Percentiles rank a stretch among this genome's conserved stretches.
phyloP scores from a whole-genome alignment of 1,284 basidiomycete genomes.

The Microbotryum scabiosae region DNA sequence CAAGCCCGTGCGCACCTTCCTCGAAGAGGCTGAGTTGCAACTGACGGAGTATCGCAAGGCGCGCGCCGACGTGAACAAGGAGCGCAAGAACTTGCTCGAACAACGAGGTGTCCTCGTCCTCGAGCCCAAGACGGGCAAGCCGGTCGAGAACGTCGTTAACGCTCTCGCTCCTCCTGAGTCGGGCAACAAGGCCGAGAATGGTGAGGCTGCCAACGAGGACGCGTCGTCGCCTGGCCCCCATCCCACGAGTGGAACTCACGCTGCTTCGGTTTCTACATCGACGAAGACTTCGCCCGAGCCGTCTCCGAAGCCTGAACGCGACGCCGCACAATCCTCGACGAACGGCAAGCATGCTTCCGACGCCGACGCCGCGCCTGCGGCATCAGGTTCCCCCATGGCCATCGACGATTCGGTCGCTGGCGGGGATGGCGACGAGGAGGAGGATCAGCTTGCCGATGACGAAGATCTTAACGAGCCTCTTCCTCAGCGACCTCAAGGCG shows the following conservation, averaged over 20 bases:
- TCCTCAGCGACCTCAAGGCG: slow-evolving; percentile 13
- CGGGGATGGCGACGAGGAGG: slow-evolving; percentile 50
- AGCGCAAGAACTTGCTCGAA: slow-evolving; percentile 52
- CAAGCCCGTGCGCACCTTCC: slow-evolving; percentile 72
- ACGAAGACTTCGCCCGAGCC: too few species aligned
- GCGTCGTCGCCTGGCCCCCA: too few species aligned
- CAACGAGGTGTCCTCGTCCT: slow-evolving; percentile 33
- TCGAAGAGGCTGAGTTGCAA: slow-evolving; percentile 82
- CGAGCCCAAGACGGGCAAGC: slow-evolving; percentile 36
- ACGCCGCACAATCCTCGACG: too few species aligned
- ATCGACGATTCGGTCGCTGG: slow-evolving; percentile 1
- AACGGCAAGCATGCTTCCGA: background rate
- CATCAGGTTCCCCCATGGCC: background rate
- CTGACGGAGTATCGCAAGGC: slow-evolving; percentile 89
- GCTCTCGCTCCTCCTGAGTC: background rate
- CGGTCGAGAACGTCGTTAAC: too few species aligned
- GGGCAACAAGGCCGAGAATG: background rate
- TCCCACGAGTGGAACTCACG: too few species aligned
- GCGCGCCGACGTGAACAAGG: slow-evolving; percentile 84
- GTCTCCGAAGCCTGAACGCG: too few species aligned
- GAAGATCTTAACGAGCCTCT: slow-evolving; percentile 26
- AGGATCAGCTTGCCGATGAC: slow-evolving; percentile 35
- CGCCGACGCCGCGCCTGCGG: background rate
- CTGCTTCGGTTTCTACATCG: too few species aligned
- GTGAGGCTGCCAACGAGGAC: background rate